Base-by-base conservation (phyloP, 129 eudicot species). In the Centaurea solstitialis region DNA sequence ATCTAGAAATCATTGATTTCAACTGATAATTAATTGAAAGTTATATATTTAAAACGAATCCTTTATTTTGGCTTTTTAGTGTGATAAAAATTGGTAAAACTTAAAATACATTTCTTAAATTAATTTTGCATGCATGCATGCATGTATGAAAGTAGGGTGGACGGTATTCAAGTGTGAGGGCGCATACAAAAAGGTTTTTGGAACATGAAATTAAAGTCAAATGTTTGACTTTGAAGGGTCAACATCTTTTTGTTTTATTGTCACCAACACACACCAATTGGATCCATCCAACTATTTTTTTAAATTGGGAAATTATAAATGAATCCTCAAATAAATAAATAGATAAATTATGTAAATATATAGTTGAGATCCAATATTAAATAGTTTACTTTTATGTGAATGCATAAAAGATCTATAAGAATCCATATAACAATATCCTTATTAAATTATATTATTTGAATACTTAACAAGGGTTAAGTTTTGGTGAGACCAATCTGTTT, bases 201-300 rank as follows among this genome's bases (percentile, higher is more conserved):
- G 67, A 78, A 68, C 81, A 69, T 68, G 73, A 30, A 8, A 65
- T 65, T 0, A 30, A 67, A 40, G 39, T 62, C 15, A 69, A 50
- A 70, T 21, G 57, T 70, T 33, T 79, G 76, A 79, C 76, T 79
- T 79, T 79, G 67, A 79, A 70, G 57, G 37, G 70, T 79, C 76
- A 69, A 33, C 23, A 53, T 69, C 76, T 12, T 69, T 70, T 15
- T 79, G 76, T 79, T 69, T 68, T 79, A 45, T 70, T 69, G 57
- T 33, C 76, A 79, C 82, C 82, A 33, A 50, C 70, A 69, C 70
- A 69, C 59, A 50, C 76, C 76, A 79, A 77, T 70, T 69, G 75
- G 68, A 79, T 47, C 80, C 13, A 76, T 35, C 81, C 10, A 66
- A 18, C 50, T n/a, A 17, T 57, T 5, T 17, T 73, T 74, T 53